Base-by-base conservation (phyloP, 2,329 filamentous ascomycete species). In the Colletotrichum echinochloae region DNA sequence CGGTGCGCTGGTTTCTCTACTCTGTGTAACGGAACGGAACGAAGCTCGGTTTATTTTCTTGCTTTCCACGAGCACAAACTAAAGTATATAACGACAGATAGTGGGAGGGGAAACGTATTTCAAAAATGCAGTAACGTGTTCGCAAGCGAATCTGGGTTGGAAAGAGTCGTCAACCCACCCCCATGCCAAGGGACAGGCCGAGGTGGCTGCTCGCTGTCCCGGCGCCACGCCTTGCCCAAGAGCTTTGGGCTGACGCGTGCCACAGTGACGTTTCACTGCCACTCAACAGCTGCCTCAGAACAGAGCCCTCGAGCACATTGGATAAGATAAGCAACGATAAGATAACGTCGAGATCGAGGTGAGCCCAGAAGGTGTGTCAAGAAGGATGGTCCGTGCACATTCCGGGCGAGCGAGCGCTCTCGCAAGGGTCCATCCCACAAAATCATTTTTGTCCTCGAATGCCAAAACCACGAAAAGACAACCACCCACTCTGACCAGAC, bases 371-470 rank as follows among this genome's bases (percentile, higher is more conserved):
- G 55, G n/a, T 28, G 18, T n/a, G n/a, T 26, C 14, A 35, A 14
- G 11, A 23, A 39, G 14, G 2, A 3, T 72, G 70, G 70, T 20
- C 70, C 70, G 70, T 72, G 70, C 70, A 23, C 23, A 7, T 28
- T 39, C 37, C 52, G 60, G 28, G 28, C 46, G 60, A 61, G 57
- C 20, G 51, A 33, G 30, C 30, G 48, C 49, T 60, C 57, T 60
- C 30, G 57, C 66, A 65, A 69, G 71, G 69, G 65, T 64, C 65
- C 65, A 72, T 73, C 71, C 71, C 71, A 73, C 71, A 73, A 72
- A 73, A 72, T 67, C 68, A 65, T 72, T 61, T 71, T 71, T 72
- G 60, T 73, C 73, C 57, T 65, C 49, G 72, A 75, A 76, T 14
- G 20, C 20, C 28, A 55, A 72, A 63, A 39, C 59, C 55, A 20